Evolutionary conservation across 2,329 filamentous ascomycete species (phyloP).

Genomic region (Chaetoscypha palmicola): DNA sequence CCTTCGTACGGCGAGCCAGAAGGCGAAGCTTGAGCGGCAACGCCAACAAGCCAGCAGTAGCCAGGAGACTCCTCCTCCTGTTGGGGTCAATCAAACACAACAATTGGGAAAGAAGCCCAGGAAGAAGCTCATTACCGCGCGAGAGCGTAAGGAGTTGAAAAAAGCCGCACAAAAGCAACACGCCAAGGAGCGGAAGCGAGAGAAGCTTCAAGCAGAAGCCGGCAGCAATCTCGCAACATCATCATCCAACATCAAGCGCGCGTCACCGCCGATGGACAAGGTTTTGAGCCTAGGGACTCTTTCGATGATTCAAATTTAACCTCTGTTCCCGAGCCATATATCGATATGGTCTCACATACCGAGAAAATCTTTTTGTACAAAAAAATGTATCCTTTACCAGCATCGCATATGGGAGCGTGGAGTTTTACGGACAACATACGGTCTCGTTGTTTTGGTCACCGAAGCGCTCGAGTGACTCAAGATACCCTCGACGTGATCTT

Average conservation of each 20-base stretch:
- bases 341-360: neutral
- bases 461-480: neutral
- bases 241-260: neutral
- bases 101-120: neutral
- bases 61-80: neutral
- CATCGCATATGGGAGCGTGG: neutral
- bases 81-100: neutral
- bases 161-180: constrained; percentile 5
- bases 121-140: constrained; percentile 3
- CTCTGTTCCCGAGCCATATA: neutral
- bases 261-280: constrained; percentile 1
- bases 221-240: neutral
- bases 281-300: neutral
- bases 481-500: neutral
- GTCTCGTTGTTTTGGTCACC: neutral
- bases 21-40: neutral
- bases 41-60: neutral
- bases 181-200: constrained; percentile 6
- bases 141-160: constrained; percentile 5
- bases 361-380: too few relatives aligned
- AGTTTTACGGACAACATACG: neutral
- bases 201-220: neutral
- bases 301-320: constrained; percentile 4
- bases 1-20: constrained; percentile 2
- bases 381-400: neutral